These are phyloP conservation scores for Clausena lansium DNA, from an alignment of 345 rosid species.

Conservation along the genomic window DNA sequence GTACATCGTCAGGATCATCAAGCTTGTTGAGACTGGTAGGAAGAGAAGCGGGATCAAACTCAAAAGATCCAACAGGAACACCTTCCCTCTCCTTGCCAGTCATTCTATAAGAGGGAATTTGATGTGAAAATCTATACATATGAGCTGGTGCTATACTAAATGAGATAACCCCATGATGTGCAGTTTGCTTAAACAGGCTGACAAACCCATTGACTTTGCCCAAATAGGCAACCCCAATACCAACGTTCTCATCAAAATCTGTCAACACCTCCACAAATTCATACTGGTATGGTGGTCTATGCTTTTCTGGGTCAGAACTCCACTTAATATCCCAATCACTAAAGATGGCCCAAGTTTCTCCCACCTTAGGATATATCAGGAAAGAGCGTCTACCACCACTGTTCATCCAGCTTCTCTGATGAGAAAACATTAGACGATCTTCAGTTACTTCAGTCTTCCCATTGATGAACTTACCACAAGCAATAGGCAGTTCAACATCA, in stretches of 20 bases:
- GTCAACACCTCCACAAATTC: conserved; percentile 70
- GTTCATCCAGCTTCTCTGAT: conserved; percentile 30
- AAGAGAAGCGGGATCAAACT: conserved; percentile 74
- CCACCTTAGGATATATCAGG: conserved; percentile 61
- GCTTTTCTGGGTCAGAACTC: conserved; percentile 46
- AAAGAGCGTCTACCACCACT: conserved; percentile 19
- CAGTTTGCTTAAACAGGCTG: conserved; percentile 48
- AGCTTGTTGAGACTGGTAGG: conserved; percentile 31
- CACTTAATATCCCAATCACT: conserved; percentile 67
- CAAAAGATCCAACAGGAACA: conserved; percentile 73
- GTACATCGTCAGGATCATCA: conserved; percentile 14
- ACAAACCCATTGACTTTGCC: conserved; percentile 79
- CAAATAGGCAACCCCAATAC: conserved; percentile 67
- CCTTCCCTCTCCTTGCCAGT: conserved; percentile 71
- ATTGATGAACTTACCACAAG: conserved; percentile 56
- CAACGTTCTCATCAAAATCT: conserved; percentile 43
- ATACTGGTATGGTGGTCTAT: conserved; percentile 45
- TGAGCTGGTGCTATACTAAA: conserved; percentile 42
- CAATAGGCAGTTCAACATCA: conserved; percentile 49
- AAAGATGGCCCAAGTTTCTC: conserved; percentile 90
- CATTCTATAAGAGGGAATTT: conserved; percentile 62
- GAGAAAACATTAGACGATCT: conserved; percentile 67
- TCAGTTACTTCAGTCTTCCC: conserved; percentile 37
- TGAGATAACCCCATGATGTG: conserved; percentile 26
- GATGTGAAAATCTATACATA: conserved; percentile 74